Conservation (phyloP, 78 protist genomes). For the Polysphondylium violaceum region DNA sequence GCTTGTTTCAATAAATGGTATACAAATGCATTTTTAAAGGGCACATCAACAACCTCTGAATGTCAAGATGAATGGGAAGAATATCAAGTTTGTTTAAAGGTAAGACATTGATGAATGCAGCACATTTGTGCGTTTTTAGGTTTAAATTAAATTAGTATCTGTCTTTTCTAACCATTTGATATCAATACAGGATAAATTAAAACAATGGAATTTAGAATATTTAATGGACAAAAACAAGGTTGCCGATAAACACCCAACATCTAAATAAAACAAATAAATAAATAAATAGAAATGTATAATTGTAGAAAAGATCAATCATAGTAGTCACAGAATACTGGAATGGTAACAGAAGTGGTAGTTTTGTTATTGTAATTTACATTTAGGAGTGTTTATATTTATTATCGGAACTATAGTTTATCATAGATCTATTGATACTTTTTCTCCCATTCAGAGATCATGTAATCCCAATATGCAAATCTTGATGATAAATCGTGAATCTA, state of each 20-base stretch:
- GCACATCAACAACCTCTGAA: constrained; percentile 19
- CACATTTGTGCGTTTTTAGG: no score
- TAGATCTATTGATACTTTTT: not conserved
- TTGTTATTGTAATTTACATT: no score
- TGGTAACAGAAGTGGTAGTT: no score
- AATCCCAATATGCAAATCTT: constrained; percentile 61
- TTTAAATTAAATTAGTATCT: not conserved
- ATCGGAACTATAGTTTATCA: no score
- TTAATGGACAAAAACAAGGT: constrained; percentile 11
- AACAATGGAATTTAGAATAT: constrained; percentile 57
- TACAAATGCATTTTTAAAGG: constrained; percentile 58
- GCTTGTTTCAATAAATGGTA: constrained; percentile 80
- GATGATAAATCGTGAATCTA: constrained; percentile 45
- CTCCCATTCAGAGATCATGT: constrained; percentile 15
- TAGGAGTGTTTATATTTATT: no score
- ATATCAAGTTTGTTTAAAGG: constrained; percentile 81
- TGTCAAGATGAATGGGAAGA: constrained; percentile 82
- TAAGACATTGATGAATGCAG: not conserved
- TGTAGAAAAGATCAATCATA: no score
- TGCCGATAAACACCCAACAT: no score
- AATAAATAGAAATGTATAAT: no score
- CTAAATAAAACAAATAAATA: no score
- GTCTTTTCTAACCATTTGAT: not conserved
- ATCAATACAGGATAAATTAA: constrained; percentile 61
- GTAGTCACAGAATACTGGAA: no score